A percentile compares a stretch with the other conserved stretches of the same genome.
Evolutionary conservation across 176 grass and related monocot genomes (phyloP).

Genomic region (Microstegium vimineum): DNA sequence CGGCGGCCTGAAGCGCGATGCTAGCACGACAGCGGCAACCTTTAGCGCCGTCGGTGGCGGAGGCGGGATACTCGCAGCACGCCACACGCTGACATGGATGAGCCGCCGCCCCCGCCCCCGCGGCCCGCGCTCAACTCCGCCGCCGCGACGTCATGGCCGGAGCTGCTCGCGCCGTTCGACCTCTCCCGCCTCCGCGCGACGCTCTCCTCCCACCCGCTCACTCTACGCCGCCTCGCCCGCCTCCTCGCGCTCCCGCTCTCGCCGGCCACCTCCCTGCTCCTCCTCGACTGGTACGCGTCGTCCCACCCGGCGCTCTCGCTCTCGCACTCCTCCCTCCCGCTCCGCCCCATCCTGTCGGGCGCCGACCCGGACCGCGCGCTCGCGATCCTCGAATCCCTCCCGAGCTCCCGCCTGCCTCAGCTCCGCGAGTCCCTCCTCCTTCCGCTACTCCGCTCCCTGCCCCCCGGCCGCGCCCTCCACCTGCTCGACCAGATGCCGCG

Average conservation of each 20-base stretch:
- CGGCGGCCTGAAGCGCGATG: background rate
- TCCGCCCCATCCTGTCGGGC: slow-evolving; percentile 34
- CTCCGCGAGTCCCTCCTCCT: slow-evolving; percentile 59
- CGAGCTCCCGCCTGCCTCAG: slow-evolving; percentile 28
- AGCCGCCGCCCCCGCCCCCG: background rate
- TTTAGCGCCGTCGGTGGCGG: background rate
- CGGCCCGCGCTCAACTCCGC: background rate
- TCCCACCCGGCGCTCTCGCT: slow-evolving; percentile 49
- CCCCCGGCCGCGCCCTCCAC: slow-evolving; percentile 53
- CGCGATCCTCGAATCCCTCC: slow-evolving; percentile 42
- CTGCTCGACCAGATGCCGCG: slow-evolving; percentile 81
- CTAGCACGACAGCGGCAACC: background rate
- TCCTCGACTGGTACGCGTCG: slow-evolving; percentile 70
- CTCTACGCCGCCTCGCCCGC: slow-evolving; percentile 40
- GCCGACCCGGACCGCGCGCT: slow-evolving; percentile 45
- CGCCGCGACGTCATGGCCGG: slow-evolving; percentile 45
- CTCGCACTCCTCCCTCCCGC: slow-evolving; percentile 51
- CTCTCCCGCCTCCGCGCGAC: slow-evolving; percentile 68
- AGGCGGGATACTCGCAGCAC: background rate
- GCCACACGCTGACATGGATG: slow-evolving; percentile 12
- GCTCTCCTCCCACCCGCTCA: slow-evolving; percentile 43
- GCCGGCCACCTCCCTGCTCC: slow-evolving; percentile 54
- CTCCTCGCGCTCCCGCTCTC: slow-evolving; percentile 75
- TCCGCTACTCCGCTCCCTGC: slow-evolving; percentile 37
- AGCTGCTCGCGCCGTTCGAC: slow-evolving; percentile 71